Evolutionary conservation across 2,329 filamentous ascomycete species (phyloP), one percentile per base, ranked within the genome.

Genomic region (Sordariomycetes sp.): DNA sequence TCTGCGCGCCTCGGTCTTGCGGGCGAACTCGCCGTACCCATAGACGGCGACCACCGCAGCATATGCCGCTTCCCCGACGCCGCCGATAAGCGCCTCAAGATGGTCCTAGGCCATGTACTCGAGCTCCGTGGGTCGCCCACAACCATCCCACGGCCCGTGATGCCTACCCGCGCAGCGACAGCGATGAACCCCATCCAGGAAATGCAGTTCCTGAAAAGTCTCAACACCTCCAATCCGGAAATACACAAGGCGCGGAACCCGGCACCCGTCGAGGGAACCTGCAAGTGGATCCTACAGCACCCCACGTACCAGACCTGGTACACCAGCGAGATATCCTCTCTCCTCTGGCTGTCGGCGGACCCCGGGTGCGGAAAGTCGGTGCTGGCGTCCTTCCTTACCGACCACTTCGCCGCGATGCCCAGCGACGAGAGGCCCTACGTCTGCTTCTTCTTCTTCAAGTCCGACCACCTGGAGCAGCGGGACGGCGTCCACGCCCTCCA

Each of bases 401-500:
- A 53, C 18, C 34, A 46, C 11, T 46, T 18, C 34, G 34, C 32
- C 10, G n/a, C 14, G 18, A 46, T 35, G 4, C 51, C 54, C 2
- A 20, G 48, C 40, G 22, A 22, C 2, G 14, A 22, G 34, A 22
- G 11, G n/a, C 52, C 53, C 3, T n/a, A 35, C 0, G n/a, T 57
- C 22, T 56, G 58, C 35, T 56, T 53, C 35, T 59, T 56, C 48
- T 55, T 57, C 34, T 59, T 57, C 58, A 57, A 58, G 16, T 35
- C 52, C 6, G 54, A 56, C 34, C 50, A 48, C 22, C 34, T 48
- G 4, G 57, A 55, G 20, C 56, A 37, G 35, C 35, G 35, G 35
- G 35, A 37, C 35, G 35, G 35, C 35, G 14, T 37, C 35, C 35
- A 37, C 35, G 35, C 35, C 35, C 35, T 37, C 7, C 35, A 37